Evolutionary conservation across 2,329 filamentous ascomycete species (phyloP).

Genomic region (Ceratocystis colombiana): DNA sequence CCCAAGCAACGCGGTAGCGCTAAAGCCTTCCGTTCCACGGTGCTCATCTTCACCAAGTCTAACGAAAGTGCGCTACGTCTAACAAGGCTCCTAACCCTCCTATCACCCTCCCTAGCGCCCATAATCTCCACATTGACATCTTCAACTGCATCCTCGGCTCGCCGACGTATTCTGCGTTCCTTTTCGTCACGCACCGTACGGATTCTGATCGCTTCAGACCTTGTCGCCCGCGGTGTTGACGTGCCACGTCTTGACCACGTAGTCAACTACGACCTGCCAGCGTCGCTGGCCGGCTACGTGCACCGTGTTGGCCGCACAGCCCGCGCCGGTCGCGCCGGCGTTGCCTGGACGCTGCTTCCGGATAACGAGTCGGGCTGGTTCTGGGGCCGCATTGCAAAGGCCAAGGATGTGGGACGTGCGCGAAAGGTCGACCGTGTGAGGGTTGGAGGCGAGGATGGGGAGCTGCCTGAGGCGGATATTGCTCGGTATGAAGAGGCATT

Average conservation of each 20-base stretch:
- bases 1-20: slow-evolving; percentile 25
- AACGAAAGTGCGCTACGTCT: slow-evolving; percentile 82
- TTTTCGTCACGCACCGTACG: slow-evolving; percentile 59
- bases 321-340: slow-evolving; percentile 62
- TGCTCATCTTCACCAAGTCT: slow-evolving; percentile 81
- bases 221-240: slow-evolving; percentile 86
- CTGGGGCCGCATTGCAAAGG: slow-evolving; percentile 65
- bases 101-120: slow-evolving; percentile 49
- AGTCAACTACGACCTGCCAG: slow-evolving; percentile 86
- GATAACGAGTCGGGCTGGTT: slow-evolving; percentile 86
- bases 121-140: slow-evolving; percentile 64
- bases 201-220: slow-evolving; percentile 80
- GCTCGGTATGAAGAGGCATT: slow-evolving; percentile 48
- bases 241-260: slow-evolving; percentile 70
- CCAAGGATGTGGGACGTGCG: slow-evolving; percentile 40
- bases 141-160: slow-evolving; percentile 60
- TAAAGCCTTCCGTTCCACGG: slow-evolving; percentile 35
- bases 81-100: slow-evolving; percentile 62
- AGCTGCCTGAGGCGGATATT: slow-evolving; percentile 41
- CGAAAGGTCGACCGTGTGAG: slow-evolving; percentile 41
- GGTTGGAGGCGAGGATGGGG: slow-evolving; percentile 31
- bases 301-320: slow-evolving; percentile 89
- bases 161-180: slow-evolving; percentile 56
- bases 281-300: slow-evolving; percentile 71
- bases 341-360: slow-evolving; percentile 78